Conservation (phyloP, 2,329 filamentous ascomycete species). For the Aspergillus puulaauensis region DNA sequence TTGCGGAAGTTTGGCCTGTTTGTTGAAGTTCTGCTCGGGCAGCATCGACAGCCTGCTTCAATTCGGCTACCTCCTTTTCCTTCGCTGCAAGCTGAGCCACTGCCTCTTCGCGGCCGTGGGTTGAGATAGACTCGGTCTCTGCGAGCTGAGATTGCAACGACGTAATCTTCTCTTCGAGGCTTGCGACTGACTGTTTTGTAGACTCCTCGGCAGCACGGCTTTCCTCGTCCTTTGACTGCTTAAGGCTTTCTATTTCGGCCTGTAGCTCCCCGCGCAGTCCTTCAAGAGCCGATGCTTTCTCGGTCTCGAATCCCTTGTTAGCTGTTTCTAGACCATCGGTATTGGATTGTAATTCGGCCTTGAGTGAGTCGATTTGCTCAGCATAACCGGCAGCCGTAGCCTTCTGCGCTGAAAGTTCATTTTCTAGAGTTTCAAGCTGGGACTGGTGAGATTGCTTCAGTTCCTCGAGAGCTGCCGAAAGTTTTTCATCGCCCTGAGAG, state of each 20-base stretch:
- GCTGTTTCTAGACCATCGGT: constrained; percentile 29
- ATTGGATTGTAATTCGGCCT: constrained; percentile 32
- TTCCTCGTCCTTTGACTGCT: constrained; percentile 37
- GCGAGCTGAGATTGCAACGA: constrained; percentile 37
- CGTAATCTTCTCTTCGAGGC: constrained; percentile 36
- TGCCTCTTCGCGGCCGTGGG: constrained; percentile 25
- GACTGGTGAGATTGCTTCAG: constrained; percentile 37
- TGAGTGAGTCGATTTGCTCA: constrained; percentile 30
- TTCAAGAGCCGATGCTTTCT: constrained; percentile 33
- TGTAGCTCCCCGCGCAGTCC: constrained; percentile 34
- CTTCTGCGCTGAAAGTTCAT: constrained; percentile 35
- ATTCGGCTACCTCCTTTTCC: constrained; percentile 34
- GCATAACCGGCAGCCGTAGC: constrained; percentile 28
- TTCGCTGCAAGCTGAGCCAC: constrained; percentile 34
- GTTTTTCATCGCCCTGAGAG: constrained; percentile 36
- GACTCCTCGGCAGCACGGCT: constrained; percentile 34
- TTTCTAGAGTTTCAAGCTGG: constrained; percentile 36
- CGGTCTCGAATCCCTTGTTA: constrained; percentile 24
- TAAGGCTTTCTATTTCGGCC: constrained; percentile 37
- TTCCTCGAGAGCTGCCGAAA: constrained; percentile 35
- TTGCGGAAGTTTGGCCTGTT: constrained; percentile 20
- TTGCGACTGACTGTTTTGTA: constrained; percentile 26
- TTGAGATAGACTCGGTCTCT: constrained; percentile 29
- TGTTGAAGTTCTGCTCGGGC: constrained; percentile 36
- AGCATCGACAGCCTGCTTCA: constrained; percentile 33